Percentiles rank a stretch among this genome's conserved stretches.
Evolutionary conservation across 495 filamentous ascomycete genomes (phyloP).

Genomic region (Hypoxylon rickii): DNA sequence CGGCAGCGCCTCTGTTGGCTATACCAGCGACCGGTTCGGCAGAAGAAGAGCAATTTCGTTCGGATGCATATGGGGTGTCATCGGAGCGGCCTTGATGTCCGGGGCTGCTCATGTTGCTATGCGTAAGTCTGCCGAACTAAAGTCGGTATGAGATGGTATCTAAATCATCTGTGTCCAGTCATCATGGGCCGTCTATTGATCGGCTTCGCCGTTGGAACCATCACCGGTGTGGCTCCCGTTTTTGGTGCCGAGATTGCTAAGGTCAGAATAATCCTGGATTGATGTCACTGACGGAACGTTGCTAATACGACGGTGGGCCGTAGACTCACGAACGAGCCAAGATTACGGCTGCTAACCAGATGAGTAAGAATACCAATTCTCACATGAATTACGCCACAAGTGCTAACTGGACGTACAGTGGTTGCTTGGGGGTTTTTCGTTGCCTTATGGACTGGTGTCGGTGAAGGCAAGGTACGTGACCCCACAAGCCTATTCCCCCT

Average conservation of each 20-base stretch:
- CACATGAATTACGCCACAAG: neutral
- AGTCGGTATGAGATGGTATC: neutral
- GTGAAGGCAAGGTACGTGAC: no score
- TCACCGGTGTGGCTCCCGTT: conserved; percentile 57
- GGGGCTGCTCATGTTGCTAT: conserved; percentile 56
- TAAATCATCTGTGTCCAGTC: conserved; percentile 32
- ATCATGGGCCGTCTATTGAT: conserved; percentile 58
- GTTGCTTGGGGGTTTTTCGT: conserved; percentile 57
- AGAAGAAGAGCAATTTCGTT: conserved; percentile 53
- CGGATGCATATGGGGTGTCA: conserved; percentile 50
- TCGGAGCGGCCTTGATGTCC: conserved; percentile 56
- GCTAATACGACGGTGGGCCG: conserved; percentile 38
- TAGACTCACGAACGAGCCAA: conserved; percentile 56
- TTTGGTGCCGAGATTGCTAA: conserved; percentile 44
- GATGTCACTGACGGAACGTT: conserved; percentile 31
- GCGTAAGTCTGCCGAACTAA: conserved; percentile 29
- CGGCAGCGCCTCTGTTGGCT: conserved; percentile 53
- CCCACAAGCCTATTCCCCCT: no score
- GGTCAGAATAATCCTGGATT: conserved; percentile 41
- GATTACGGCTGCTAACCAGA: conserved; percentile 51
- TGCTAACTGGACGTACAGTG: conserved; percentile 45
- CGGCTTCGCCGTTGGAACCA: conserved; percentile 55
- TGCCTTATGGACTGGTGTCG: conserved; percentile 48
- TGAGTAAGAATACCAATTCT: conserved; percentile 19
- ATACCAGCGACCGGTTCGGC: conserved; percentile 52